Conservation (phyloP, 129 eudicot species). For the Pittosporum tobira region DNA sequence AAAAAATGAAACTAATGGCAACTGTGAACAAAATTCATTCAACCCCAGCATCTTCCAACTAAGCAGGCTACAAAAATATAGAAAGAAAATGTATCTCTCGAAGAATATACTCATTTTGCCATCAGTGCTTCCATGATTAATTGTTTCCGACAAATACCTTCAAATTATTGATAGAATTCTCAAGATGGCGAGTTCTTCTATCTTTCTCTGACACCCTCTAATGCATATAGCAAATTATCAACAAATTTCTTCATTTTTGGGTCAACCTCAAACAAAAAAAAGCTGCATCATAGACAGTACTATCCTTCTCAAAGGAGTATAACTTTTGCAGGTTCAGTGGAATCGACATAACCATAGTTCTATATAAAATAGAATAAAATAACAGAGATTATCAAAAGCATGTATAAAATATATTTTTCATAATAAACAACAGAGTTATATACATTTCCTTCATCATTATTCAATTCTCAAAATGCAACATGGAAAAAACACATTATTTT, state of each 20-base stretch:
- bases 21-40: background rate
- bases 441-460: conserved; percentile 64
- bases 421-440: conserved; percentile 53
- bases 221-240: conserved; percentile 56
- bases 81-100: conserved; percentile 43
- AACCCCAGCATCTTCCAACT: background rate
- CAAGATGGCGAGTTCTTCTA: conserved; percentile 55
- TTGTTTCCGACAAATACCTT: conserved; percentile 56
- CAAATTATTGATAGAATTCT: conserved; percentile 65
- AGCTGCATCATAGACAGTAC: conserved; percentile 33
- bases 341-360: conserved; percentile 54
- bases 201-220: conserved; percentile 69
- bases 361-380: conserved; percentile 17
- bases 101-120: conserved; percentile 63
- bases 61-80: background rate
- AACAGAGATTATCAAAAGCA: background rate
- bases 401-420: conserved; percentile 33
- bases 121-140: conserved; percentile 68
- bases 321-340: conserved; percentile 43
- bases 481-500: too few relatives aligned
- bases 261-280: conserved; percentile 73
- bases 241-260: conserved; percentile 55
- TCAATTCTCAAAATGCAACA: conserved; percentile 40
- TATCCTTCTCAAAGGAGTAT: conserved; percentile 47
- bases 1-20: background rate